A percentile compares a stretch with the other conserved stretches of the same genome.
Evolutionary conservation across 2,329 filamentous ascomycete species (phyloP).

Genomic region (Mariannaea sp.): DNA sequence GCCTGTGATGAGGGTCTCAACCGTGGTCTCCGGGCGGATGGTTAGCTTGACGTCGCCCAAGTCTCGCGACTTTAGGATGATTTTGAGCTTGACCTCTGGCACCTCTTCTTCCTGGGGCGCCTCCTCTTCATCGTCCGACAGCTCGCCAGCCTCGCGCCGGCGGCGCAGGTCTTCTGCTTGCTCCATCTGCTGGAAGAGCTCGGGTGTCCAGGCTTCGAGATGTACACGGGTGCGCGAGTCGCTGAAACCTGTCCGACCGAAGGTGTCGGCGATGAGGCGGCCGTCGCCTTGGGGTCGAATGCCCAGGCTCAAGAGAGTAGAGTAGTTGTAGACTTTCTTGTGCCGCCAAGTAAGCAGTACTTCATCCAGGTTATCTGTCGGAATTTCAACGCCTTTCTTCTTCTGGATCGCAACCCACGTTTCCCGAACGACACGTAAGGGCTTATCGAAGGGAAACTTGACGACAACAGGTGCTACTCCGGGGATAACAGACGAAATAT

Average conservation of each 20-base stretch:
- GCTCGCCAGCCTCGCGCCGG: slow-evolving; percentile 48
- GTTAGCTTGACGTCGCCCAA: slow-evolving; percentile 55
- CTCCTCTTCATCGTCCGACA: slow-evolving; percentile 41
- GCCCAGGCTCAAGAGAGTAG: slow-evolving; percentile 71
- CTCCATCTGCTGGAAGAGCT: slow-evolving; percentile 58
- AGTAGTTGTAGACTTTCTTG: slow-evolving; percentile 73
- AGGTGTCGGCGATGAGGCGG: slow-evolving; percentile 47
- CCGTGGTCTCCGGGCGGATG: slow-evolving; percentile 59
- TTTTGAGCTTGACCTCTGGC: slow-evolving; percentile 48
- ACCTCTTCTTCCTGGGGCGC: slow-evolving; percentile 26
- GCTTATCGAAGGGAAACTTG: slow-evolving; percentile 68
- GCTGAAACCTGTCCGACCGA: slow-evolving; percentile 50
- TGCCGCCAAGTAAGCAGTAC: slow-evolving; percentile 82
- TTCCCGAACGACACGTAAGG: slow-evolving; percentile 67
- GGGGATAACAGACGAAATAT: slow-evolving; percentile 67
- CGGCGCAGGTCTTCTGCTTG: slow-evolving; percentile 55
- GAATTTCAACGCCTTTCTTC: slow-evolving; percentile 44
- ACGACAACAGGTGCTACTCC: slow-evolving; percentile 58
- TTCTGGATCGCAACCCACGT: slow-evolving; percentile 71
- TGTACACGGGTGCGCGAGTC: slow-evolving; percentile 64
- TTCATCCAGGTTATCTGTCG: slow-evolving; percentile 50
- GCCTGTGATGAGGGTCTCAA: slow-evolving; percentile 64
- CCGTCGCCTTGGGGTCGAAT: slow-evolving; percentile 53
- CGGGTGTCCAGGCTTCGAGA: slow-evolving; percentile 77
- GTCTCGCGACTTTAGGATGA: slow-evolving; percentile 60